Evolutionary conservation across 108 stramenopile genomes (phyloP), one percentile per base, ranked within the genome.

Genomic region (Skeletonema menzelii): DNA sequence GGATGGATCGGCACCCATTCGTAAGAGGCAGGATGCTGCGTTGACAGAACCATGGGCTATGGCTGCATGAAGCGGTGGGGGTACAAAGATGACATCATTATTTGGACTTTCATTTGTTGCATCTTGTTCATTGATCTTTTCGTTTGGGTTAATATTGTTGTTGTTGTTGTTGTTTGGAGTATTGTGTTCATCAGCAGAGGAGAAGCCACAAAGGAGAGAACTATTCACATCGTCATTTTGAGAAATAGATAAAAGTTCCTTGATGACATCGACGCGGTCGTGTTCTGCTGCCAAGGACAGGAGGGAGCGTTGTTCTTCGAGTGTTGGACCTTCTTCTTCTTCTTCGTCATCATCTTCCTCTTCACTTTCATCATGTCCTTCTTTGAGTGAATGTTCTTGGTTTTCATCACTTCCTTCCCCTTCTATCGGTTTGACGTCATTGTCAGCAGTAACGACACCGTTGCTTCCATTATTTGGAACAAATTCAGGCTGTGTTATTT

Each of bases 251-350:
- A 95, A 44, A 1, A 95, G 78, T 27, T 83, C 73, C 59, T 95
- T 82, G 20, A 95, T 72, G 67, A 95, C 91, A 66, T 95, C 94
- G 15, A 92, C 91, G 12, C 94, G 88, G 79, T 95, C 91, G 63
- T 95, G 94, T 70, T 95, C 91, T 6, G 90, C 91, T 4, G 94
- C 94, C n/a, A 95, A 79, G 24, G 87, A 68, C 2, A 95, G 70
- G 8, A 95, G 77, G 27, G 89, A 88, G 28, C 85, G 89, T 65
- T 91, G 84, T 53, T 95, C 94, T 59, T 75, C 74, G 12, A 90
- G 59, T 8, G 93, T 80, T 19, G 90, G 88, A 14, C 31, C 55
- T 19, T 63, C 72, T 19, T 90, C 85, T 2, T 87, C 83, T 5
- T 87, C 86, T 0, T 86, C 82, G 2, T 84, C 85, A 0, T 83